Evolutionary conservation across 1,139 yeast species (phyloP).

Genomic region (Petasospora rhodanensis): DNA sequence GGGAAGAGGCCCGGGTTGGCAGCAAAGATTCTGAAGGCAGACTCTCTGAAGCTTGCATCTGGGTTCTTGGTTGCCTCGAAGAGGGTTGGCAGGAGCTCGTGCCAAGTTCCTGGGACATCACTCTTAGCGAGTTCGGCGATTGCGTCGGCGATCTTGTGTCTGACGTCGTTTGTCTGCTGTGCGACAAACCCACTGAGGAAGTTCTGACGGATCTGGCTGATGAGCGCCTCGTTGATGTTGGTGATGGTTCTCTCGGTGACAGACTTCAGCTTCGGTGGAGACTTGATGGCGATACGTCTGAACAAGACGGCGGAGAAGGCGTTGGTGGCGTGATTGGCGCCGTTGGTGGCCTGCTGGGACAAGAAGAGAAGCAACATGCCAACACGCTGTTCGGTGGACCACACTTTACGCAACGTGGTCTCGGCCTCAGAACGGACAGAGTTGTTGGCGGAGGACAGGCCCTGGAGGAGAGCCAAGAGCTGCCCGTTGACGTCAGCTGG

Average conservation of each 20-base stretch:
- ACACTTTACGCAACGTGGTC: slow-evolving; percentile 61
- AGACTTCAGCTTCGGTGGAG: slow-evolving; percentile 56
- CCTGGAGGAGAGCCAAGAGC: slow-evolving; percentile 55
- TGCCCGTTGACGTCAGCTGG: slow-evolving; percentile 59
- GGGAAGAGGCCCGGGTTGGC: slow-evolving; percentile 78
- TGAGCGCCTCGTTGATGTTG: slow-evolving; percentile 53
- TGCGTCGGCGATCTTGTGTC: slow-evolving; percentile 92
- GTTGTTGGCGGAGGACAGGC: slow-evolving; percentile 77
- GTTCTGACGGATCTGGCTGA: slow-evolving; percentile 57
- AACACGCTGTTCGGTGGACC: slow-evolving; percentile 64
- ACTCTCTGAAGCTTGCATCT: slow-evolving; percentile 77
- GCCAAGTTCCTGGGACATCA: slow-evolving; percentile 62
- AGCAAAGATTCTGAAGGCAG: slow-evolving; percentile 85
- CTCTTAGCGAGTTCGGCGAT: slow-evolving; percentile 86
- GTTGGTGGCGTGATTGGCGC: slow-evolving; percentile 49
- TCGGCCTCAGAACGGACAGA: slow-evolving; percentile 74
- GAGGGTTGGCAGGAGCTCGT: slow-evolving; percentile 69
- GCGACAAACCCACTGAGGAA: slow-evolving; percentile 70
- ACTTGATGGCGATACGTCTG: slow-evolving; percentile 78
- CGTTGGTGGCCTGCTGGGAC: slow-evolving; percentile 68
- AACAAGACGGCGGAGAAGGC: slow-evolving; percentile 84
- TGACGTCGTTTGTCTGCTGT: slow-evolving; percentile 63
- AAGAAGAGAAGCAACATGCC: slow-evolving; percentile 71
- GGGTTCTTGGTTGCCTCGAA: slow-evolving; percentile 60
- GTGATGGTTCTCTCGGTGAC: slow-evolving; percentile 79